Conservation (phyloP, 176 grass and related monocot genomes). For the Carex scoparia region DNA sequence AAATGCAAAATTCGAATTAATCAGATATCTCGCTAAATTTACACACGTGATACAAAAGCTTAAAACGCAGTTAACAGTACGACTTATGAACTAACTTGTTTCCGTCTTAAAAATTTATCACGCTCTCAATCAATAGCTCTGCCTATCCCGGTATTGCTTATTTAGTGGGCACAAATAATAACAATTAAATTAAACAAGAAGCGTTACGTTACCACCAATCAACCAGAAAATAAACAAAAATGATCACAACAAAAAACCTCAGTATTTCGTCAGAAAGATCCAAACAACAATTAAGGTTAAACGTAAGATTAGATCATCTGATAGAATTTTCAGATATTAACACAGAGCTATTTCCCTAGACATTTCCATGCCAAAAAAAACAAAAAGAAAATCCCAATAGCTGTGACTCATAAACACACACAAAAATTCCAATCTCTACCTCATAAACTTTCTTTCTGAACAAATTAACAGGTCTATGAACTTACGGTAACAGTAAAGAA, state of each 20-base stretch:
- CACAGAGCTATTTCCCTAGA: background rate
- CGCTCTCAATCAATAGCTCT: too few relatives aligned
- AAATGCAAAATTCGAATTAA: too few relatives aligned
- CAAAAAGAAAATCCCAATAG: background rate
- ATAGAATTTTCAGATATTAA: conserved; percentile 2
- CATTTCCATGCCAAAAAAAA: background rate
- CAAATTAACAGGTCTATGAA: background rate
- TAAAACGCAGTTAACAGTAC: background rate
- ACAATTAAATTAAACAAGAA: background rate
- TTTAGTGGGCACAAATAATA: background rate
- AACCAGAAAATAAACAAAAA: background rate
- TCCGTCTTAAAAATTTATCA: background rate
- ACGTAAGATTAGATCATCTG: background rate
- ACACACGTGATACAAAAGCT: background rate
- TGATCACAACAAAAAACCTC: background rate
- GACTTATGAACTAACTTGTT: background rate
- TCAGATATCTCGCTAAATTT: too few relatives aligned
- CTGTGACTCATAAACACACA: background rate
- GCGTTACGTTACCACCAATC: background rate
- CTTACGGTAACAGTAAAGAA: conserved; percentile 91
- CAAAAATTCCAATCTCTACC: background rate
- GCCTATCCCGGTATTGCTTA: too few relatives aligned
- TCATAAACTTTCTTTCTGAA: background rate
- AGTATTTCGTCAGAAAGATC: background rate
- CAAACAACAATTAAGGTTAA: background rate